Conservation (phyloP, 2,329 filamentous ascomycete genomes). For the Talaromyces verruculosus region DNA sequence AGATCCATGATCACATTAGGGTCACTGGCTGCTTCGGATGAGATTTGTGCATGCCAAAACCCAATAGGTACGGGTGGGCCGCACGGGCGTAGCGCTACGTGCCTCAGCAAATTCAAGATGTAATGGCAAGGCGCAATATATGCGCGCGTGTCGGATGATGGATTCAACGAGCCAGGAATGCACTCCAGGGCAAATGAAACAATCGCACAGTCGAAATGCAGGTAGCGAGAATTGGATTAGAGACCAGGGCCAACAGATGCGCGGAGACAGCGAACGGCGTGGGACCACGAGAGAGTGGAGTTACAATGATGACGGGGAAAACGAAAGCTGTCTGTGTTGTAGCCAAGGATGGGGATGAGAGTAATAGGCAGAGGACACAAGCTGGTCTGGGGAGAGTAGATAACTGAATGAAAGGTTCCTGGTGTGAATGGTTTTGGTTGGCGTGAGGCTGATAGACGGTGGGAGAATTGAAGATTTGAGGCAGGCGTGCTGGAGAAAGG, state of each 20-base stretch:
- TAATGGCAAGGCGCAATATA: constrained; percentile 7
- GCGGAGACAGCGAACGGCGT: constrained; percentile 18
- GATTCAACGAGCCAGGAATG: neutral
- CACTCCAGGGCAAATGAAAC: neutral
- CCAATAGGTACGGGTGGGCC: constrained; percentile 19
- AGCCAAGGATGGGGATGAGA: neutral
- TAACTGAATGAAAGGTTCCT: neutral
- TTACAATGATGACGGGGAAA: constrained; percentile 13
- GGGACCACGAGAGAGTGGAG: constrained; percentile 20
- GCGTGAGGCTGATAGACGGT: neutral
- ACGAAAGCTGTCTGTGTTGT: neutral
- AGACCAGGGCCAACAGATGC: constrained; percentile 10
- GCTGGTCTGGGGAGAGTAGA: neutral
- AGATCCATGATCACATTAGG: constrained; percentile 49
- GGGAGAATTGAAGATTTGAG: neutral
- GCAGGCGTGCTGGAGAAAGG: neutral
- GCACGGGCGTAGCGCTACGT: constrained; percentile 20
- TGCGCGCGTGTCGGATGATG: constrained; percentile 1
- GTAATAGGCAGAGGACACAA: neutral
- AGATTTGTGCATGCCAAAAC: constrained; percentile 31
- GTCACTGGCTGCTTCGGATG: constrained; percentile 23
- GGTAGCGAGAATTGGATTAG: constrained; percentile 8
- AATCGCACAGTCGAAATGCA: constrained; percentile 3
- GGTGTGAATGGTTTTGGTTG: neutral
- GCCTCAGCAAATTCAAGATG: constrained; percentile 12